A percentile compares a stretch with the other conserved stretches of the same genome.
Conservation (phyloP, 2,329 filamentous ascomycete species). For the Mycosphaerella arachidis region DNA sequence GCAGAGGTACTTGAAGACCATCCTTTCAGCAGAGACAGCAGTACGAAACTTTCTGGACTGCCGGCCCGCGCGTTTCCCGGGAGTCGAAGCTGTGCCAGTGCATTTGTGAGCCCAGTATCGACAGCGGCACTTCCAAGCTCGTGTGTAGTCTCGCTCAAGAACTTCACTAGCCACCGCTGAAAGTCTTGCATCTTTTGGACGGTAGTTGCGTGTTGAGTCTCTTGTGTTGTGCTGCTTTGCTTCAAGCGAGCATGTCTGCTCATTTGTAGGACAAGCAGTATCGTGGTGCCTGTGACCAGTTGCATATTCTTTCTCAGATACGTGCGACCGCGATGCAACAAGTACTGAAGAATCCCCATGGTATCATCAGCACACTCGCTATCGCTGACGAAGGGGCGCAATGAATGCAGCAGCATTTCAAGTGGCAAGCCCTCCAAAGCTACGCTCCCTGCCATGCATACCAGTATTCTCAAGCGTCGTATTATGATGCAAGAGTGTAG, state of each 20-base stretch:
- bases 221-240: constrained; percentile 70
- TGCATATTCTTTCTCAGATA: constrained; percentile 62
- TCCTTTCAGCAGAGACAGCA: constrained; percentile 76
- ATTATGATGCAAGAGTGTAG: constrained; percentile 82
- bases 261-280: constrained; percentile 76
- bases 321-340: constrained; percentile 62
- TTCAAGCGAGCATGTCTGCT: constrained; percentile 42
- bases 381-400: constrained; percentile 74
- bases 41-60: constrained; percentile 71
- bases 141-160: constrained; percentile 48
- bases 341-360: constrained; percentile 78
- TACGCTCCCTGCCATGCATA: constrained; percentile 69
- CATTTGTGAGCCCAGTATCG: constrained; percentile 11
- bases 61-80: constrained; percentile 65
- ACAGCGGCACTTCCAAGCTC: background rate
- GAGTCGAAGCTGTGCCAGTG: constrained; percentile 51
- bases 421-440: constrained; percentile 76
- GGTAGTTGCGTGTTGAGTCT: constrained; percentile 73
- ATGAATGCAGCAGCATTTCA: constrained; percentile 81
- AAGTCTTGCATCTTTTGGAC: constrained; percentile 72
- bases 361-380: constrained; percentile 86
- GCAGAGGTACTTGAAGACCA: constrained; percentile 58
- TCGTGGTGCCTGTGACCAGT: constrained; percentile 74
- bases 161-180: constrained; percentile 70
- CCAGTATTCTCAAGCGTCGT: constrained; percentile 75